Conservation (phyloP, 1,284 basidiomycete genomes). For the Melampsora abietis-canadensis region DNA sequence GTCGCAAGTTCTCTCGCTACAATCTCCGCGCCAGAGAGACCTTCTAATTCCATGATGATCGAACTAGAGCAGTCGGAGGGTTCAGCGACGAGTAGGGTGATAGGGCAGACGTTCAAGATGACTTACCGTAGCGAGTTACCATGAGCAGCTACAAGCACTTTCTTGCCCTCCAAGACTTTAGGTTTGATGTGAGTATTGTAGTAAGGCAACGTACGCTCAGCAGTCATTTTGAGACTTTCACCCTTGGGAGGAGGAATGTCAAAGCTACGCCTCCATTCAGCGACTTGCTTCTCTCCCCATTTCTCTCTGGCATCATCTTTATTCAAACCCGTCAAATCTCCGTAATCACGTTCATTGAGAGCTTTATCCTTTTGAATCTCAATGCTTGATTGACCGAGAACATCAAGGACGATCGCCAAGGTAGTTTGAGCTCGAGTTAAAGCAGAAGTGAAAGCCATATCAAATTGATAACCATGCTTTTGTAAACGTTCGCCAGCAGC, state of each 20-base stretch:
- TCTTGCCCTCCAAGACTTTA: slow-evolving; percentile 54
- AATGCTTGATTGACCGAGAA: slow-evolving; percentile 54
- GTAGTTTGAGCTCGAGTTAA: slow-evolving; percentile 56
- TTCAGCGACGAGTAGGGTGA: background rate
- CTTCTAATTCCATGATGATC: slow-evolving; percentile 56
- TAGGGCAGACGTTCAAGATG: slow-evolving; percentile 3
- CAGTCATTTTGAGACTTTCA: slow-evolving; percentile 56
- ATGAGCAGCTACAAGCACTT: slow-evolving; percentile 56
- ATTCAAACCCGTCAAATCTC: slow-evolving; percentile 44
- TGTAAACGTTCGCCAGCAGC: slow-evolving; percentile 49
- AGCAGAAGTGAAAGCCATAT: slow-evolving; percentile 56
- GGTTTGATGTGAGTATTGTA: slow-evolving; percentile 55
- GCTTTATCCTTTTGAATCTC: slow-evolving; percentile 54
- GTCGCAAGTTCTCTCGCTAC: slow-evolving; percentile 55
- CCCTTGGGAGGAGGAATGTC: slow-evolving; percentile 56
- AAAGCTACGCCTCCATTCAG: slow-evolving; percentile 54
- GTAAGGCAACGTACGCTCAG: slow-evolving; percentile 55
- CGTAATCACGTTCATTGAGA: slow-evolving; percentile 56
- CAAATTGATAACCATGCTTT: slow-evolving; percentile 49
- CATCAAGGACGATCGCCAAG: slow-evolving; percentile 55
- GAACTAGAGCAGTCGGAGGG: slow-evolving; percentile 45
- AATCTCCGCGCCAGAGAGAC: slow-evolving; percentile 54
- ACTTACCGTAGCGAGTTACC: slow-evolving; percentile 54
- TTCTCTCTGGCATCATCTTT: slow-evolving; percentile 54
- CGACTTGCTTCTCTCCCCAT: slow-evolving; percentile 57